Evolutionary conservation across 2,329 filamentous ascomycete species (phyloP).

Genomic region (Fusarium sp.): DNA sequence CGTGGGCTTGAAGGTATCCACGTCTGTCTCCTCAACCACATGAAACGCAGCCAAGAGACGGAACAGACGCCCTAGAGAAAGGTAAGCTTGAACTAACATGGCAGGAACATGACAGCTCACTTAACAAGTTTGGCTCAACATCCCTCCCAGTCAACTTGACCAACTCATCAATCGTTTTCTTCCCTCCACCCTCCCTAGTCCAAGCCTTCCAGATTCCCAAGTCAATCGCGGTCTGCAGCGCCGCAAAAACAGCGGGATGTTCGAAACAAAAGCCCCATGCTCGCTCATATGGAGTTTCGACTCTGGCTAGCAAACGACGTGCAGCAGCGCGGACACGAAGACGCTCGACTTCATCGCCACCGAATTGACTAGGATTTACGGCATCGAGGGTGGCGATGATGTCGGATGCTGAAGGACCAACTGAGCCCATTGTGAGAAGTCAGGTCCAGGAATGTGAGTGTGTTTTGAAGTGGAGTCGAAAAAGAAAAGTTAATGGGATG

Average conservation of each 20-base stretch:
- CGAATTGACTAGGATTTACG: neutral
- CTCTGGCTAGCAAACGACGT: conserved; percentile 9
- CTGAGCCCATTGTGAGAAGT: neutral
- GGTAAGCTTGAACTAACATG: neutral
- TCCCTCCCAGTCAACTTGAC: neutral
- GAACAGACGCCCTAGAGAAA: conserved; percentile 9
- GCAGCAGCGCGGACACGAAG: conserved; percentile 23
- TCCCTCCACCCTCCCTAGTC: neutral
- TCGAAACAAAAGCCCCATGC: conserved; percentile 34
- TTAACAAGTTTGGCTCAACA: conserved; percentile 16
- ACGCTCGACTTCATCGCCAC: conserved; percentile 24
- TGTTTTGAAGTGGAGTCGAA: neutral
- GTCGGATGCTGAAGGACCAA: neutral
- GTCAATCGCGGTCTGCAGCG: conserved; percentile 21
- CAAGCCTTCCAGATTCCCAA: conserved; percentile 25
- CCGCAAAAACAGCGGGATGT: conserved; percentile 24
- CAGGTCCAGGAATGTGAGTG: no score
- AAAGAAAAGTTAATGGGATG: neutral
- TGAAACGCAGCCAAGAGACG: conserved; percentile 28
- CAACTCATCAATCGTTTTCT: conserved; percentile 25
- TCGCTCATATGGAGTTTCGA: conserved; percentile 25
- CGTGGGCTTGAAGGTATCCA: conserved; percentile 28
- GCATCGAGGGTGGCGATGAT: conserved; percentile 17
- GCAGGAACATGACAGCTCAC: neutral
- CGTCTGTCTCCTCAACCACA: conserved; percentile 20